Percentiles rank a stretch among this genome's conserved stretches.
Conservation (phyloP, 345 rosid species). For the Salix koriyanagi region DNA sequence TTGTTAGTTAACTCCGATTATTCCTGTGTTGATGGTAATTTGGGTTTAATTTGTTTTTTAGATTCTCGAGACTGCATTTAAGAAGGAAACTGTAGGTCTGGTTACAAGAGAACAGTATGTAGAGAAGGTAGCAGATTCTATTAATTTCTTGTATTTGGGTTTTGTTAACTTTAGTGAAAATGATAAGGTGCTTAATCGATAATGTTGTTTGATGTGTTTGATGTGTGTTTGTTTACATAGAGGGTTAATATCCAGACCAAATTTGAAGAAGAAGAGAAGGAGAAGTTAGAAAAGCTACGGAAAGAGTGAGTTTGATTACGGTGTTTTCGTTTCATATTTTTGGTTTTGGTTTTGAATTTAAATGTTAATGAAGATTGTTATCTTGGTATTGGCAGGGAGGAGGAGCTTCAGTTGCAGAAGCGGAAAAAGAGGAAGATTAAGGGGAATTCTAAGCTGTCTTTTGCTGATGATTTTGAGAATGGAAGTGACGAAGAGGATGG, state of each 20-base stretch:
- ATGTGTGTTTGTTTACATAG: slow-evolving; percentile 27
- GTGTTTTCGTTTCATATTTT: not conserved
- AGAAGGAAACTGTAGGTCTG: slow-evolving; percentile 96
- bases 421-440: slow-evolving; percentile 85
- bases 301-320: slow-evolving; percentile 60
- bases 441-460: slow-evolving; percentile 73
- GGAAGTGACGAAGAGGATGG: slow-evolving; percentile 74
- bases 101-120: slow-evolving; percentile 97
- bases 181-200: not conserved
- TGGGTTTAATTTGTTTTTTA: slow-evolving; percentile 14
- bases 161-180: not conserved
- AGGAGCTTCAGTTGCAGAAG: slow-evolving; percentile 79
- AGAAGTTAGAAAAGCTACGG: slow-evolving; percentile 83
- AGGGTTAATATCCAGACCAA: slow-evolving; percentile 90
- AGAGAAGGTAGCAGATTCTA: slow-evolving; percentile 67
- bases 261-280: slow-evolving; percentile 97
- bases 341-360: not conserved
- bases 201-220: not conserved
- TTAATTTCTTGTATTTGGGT: not conserved
- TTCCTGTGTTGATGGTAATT: not conserved
- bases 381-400: slow-evolving; percentile 55
- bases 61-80: slow-evolving; percentile 97
- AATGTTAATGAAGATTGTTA: not conserved
- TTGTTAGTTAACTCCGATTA: not conserved
- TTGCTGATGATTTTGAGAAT: slow-evolving; percentile 75